phyloP scores from a whole-genome alignment of 306 rosid species.

The Lotus japonicus region DNA sequence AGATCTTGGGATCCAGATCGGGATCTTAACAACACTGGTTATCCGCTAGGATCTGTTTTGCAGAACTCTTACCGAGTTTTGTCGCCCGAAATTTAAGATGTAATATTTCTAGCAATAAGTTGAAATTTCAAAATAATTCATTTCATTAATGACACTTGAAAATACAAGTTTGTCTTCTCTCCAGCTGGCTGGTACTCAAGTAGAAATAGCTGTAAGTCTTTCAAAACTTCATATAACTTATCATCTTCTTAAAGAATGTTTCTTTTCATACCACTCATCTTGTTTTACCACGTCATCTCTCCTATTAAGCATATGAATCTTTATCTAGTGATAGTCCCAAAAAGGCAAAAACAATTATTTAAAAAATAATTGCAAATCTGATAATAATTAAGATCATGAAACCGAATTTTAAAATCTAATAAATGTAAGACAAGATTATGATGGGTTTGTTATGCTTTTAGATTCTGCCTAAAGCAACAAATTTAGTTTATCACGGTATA shows the following conservation, averaged over 20 bases:
- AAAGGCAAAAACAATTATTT: neutral
- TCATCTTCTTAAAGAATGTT: neutral
- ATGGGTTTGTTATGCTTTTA: neutral
- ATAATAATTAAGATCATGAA: neutral
- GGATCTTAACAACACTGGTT: too few species aligned
- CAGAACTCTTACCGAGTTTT: neutral
- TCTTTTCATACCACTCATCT: neutral
- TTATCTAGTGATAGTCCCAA: neutral
- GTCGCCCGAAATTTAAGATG: neutral
- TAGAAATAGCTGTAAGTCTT: neutral
- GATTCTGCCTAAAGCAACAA: conserved; percentile 5
- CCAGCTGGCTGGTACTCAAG: neutral
- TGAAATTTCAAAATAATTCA: neutral
- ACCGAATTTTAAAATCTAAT: neutral
- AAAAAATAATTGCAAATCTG: neutral
- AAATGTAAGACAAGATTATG: neutral
- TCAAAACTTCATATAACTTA: neutral
- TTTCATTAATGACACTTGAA: neutral
- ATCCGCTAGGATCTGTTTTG: neutral
- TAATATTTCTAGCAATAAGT: neutral
- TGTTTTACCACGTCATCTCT: neutral
- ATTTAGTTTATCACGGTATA: neutral
- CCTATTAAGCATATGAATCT: neutral
- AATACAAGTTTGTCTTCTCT: conserved; percentile 1
- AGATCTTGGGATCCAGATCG: too few species aligned